A percentile compares a stretch with the other conserved stretches of the same genome.
Evolutionary conservation across 495 filamentous ascomycete species (phyloP).

Genomic region (Aspergillus taichungensis): DNA sequence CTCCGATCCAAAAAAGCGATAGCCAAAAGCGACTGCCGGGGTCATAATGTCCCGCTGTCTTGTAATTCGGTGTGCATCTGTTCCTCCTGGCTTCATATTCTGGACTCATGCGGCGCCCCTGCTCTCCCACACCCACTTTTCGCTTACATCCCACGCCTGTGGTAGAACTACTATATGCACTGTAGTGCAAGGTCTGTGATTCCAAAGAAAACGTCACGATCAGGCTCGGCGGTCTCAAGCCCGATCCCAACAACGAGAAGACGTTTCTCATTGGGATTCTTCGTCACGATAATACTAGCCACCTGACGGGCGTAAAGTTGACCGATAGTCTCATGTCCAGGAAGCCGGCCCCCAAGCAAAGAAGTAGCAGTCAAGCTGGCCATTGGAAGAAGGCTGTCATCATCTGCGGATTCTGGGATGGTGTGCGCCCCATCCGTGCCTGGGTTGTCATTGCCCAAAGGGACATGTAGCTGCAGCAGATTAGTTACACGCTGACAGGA

Average conservation of each 20-base stretch:
- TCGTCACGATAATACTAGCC: constrained; percentile 64
- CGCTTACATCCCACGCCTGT: too few relatives aligned
- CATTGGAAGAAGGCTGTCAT: constrained; percentile 61
- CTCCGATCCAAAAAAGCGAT: too few relatives aligned
- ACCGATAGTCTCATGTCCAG: constrained; percentile 71
- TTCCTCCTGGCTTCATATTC: too few relatives aligned
- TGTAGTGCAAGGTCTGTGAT: constrained; percentile 72
- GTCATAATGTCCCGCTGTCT: too few relatives aligned
- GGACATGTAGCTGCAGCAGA: constrained; percentile 70
- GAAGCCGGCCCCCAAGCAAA: constrained; percentile 71
- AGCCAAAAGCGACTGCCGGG: too few relatives aligned
- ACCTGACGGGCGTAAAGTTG: constrained; percentile 87
- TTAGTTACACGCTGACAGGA: constrained; percentile 10
- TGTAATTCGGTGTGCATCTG: too few relatives aligned
- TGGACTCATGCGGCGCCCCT: too few relatives aligned
- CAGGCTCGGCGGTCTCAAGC: constrained; percentile 51
- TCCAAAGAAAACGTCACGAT: constrained; percentile 70
- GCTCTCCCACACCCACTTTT: too few relatives aligned
- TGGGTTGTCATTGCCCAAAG: constrained; percentile 60
- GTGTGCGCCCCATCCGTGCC: constrained; percentile 40
- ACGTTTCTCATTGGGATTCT: constrained; percentile 66
- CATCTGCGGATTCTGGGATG: constrained; percentile 40
- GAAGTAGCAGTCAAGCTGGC: constrained; percentile 79
- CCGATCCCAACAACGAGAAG: constrained; percentile 78
- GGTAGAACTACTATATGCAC: constrained; percentile 43